Percentiles rank a stretch among this genome's conserved stretches.
phyloP scores from a whole-genome alignment of 148 eudicot species.

The Drosera capensis region DNA sequence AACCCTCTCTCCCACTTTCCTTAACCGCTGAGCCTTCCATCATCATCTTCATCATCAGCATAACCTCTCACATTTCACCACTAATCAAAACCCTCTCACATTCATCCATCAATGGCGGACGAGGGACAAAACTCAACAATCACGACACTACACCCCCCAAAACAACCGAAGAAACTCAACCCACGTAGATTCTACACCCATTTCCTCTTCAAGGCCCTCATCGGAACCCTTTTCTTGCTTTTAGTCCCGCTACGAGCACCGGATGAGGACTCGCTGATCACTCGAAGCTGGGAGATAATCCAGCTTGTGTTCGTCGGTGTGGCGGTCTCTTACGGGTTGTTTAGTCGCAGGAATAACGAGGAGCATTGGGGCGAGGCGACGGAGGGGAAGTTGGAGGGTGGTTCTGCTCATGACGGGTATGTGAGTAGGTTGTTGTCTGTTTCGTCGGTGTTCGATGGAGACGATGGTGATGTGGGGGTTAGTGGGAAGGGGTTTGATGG shows the following conservation, averaged over 20 bases:
- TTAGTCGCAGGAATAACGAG: conserved; percentile 45
- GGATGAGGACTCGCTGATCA: conserved; percentile 28
- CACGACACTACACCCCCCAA: conserved; percentile 8
- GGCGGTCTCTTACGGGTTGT: conserved; percentile 84
- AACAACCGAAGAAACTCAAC: conserved; percentile 9
- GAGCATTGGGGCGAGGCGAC: conserved; percentile 13
- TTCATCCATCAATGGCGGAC: conserved; percentile 1
- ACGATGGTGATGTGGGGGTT: conserved; percentile 19
- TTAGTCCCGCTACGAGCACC: conserved; percentile 59
- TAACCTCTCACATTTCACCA: too few species aligned
- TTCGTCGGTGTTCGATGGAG: conserved; percentile 71
- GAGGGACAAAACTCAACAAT: neutral
- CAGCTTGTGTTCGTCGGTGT: conserved; percentile 80
- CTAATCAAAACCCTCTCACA: too few species aligned
- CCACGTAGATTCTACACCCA: conserved; percentile 25
- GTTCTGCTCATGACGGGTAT: conserved; percentile 50
- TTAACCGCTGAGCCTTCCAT: too few species aligned
- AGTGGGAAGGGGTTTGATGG: conserved; percentile 7
- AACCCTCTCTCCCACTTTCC: too few species aligned
- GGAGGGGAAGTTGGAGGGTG: conserved; percentile 28
- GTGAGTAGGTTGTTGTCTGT: conserved; percentile 56
- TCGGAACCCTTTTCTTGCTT: conserved; percentile 28
- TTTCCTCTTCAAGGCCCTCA: conserved; percentile 29
- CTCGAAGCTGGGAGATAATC: conserved; percentile 76
- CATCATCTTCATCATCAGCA: too few species aligned